A percentile compares a stretch with the other conserved stretches of the same genome.
These are phyloP conservation scores for Tetrapisispora nanseiensis DNA, from an alignment of 805 yeast genomes.

Conservation along the genomic window DNA sequence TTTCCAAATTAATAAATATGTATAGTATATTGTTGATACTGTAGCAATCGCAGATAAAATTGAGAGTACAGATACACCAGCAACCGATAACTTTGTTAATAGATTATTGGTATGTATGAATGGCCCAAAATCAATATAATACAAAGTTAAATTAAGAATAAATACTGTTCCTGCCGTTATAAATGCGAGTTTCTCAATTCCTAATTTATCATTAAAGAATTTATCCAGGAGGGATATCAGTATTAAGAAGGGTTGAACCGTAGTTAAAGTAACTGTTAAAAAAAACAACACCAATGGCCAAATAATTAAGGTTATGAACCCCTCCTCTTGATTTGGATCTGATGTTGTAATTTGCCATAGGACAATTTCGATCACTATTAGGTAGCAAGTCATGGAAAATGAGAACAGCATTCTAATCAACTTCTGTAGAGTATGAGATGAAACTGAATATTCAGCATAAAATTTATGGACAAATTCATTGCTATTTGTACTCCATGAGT, in stretches of 20 bases:
- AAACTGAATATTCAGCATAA: slow-evolving; percentile 24
- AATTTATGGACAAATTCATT: slow-evolving; percentile 21
- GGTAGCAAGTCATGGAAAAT: slow-evolving; percentile 20
- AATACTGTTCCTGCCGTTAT: slow-evolving; percentile 10
- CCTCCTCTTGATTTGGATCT: slow-evolving; percentile 11
- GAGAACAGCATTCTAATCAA: slow-evolving; percentile 20
- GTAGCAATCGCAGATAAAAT: slow-evolving; percentile 27
- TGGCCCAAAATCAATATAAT: slow-evolving; percentile 21
- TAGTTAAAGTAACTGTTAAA: slow-evolving; percentile 16
- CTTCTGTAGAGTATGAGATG: slow-evolving; percentile 16
- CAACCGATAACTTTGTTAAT: slow-evolving; percentile 26
- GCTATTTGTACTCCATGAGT: slow-evolving; percentile 8
- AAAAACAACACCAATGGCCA: slow-evolving; percentile 23
- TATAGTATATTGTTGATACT: slow-evolving; percentile 25
- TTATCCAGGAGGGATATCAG: slow-evolving; percentile 22
- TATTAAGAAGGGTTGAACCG: slow-evolving; percentile 26
- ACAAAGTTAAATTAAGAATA: slow-evolving; percentile 8
- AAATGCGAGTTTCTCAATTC: slow-evolving; percentile 16
- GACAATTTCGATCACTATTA: slow-evolving; percentile 24
- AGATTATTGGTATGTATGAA: slow-evolving; percentile 21
- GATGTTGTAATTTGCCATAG: slow-evolving; percentile 25
- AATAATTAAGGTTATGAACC: slow-evolving; percentile 14
- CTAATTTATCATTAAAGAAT: slow-evolving; percentile 22
- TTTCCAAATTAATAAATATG: slow-evolving; percentile 12
- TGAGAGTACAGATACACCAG: slow-evolving; percentile 28